A percentile compares a stretch with the other conserved stretches of the same genome.
These are phyloP conservation scores for Colletotrichum eremochloae DNA, from an alignment of 2,329 filamentous ascomycete species.

Conservation along the genomic window DNA sequence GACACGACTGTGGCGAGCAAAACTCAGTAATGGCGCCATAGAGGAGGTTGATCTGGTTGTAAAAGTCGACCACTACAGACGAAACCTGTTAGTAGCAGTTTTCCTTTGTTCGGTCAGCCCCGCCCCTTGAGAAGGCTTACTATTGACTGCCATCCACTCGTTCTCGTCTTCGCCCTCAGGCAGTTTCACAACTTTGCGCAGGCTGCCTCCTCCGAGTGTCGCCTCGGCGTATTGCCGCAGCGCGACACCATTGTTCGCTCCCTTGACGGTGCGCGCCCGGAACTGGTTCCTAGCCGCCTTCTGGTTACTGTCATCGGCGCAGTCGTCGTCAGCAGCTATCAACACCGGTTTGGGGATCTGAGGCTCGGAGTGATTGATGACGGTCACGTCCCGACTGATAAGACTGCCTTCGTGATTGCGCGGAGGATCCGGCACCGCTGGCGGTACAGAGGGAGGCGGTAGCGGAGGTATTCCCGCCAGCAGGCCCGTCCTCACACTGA, in stretches of 20 bases:
- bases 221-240: conserved; percentile 98
- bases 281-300: conserved; percentile 87
- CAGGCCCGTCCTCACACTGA: conserved; percentile 46
- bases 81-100: conserved; percentile 46
- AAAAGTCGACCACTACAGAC: conserved; percentile 92
- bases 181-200: conserved; percentile 95
- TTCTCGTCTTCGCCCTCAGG: conserved; percentile 98
- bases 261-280: conserved; percentile 87
- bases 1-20: conserved; percentile 96
- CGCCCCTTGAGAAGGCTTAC: conserved; percentile 63
- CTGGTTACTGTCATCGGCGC: conserved; percentile 74
- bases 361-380: conserved; percentile 39
- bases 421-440: conserved; percentile 39
- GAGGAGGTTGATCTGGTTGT: conserved; percentile 99
- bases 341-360: conserved; percentile 39
- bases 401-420: conserved; percentile 23
- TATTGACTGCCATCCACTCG: conserved; percentile 98
- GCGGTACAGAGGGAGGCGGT: conserved; percentile 26
- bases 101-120: neutral
- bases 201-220: conserved; percentile 91
- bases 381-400: conserved; percentile 42
- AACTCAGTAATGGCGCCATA: conserved; percentile 99
- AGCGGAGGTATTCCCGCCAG: conserved; percentile 35
- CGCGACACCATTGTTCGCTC: conserved; percentile 86
- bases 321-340: conserved; percentile 49